Evolutionary conservation across 2,329 filamentous ascomycete genomes (phyloP), one percentile per base, ranked within the genome.

Genomic region (Rhynchosporium secalis): DNA sequence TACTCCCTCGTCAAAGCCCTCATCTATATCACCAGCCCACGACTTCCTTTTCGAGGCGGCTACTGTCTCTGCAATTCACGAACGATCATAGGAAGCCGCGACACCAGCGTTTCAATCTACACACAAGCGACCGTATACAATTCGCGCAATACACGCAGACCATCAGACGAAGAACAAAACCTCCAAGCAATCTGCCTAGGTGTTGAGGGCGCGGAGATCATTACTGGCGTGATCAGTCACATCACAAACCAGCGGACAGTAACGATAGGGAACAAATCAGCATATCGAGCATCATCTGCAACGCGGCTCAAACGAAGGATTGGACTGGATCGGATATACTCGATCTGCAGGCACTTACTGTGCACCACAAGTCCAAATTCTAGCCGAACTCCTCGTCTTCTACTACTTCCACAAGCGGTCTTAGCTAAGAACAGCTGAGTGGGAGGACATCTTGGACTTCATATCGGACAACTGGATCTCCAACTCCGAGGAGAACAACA

Each of bases 271-370:
- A 52, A 26, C 33, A 43, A 13, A 43, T 49, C 54, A 40, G 46
- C 38, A 33, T 33, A n/a, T 20, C 20, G 13, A 52, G 20, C 58
- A 12, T 46, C 58, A 43, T 51, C 58, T 46, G 48, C 58, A 47
- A 54, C 58, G 40, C 49, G 58, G 46, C 6, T 60, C 58, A 54
- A 55, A 55, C 58, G 13, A 7, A 56, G 36, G 20, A 56, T 52
- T 52, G 31, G 49, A 15, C 49, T 38, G 33, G 49, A 52, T 52
- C 26, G 49, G 49, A 52, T 26, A 38, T 52, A 52, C 49, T 38
- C 7, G 49, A 38, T n/a, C 49, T 52, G 49, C 49, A 52, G 15
- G n/a, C 49, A 52, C 49, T 52, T 52, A 52, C 49, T 52, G 49
- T 52, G 49, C 49, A 52, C 31, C 9, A 56, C 20, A 26, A 56